Evolutionary conservation across 148 eudicot genomes (phyloP), one percentile per base, ranked within the genome.

Genomic region (Nyssa sinensis): DNA sequence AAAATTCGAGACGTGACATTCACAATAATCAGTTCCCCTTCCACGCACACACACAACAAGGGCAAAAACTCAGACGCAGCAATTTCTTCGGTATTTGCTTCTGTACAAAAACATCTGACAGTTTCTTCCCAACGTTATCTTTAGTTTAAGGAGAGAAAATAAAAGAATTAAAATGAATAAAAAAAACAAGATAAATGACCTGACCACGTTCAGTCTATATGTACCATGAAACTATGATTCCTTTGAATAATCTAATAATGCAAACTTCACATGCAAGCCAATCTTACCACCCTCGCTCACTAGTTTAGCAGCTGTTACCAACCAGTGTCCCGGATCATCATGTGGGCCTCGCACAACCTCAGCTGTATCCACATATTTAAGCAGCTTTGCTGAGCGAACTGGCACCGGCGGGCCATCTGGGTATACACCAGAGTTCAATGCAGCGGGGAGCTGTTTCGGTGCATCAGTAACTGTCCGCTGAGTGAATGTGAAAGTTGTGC

Each of bases 351-450:
- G 87, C 4, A 84, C 62, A 66, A 92, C 91, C 85, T 92, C 98
- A 19, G 86, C 75, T 0, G 83, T 77, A 64, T 90, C 94, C 2
- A 94, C 84, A 25, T 84, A 90, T 64, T 86, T 92, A n/a, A 89
- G 88, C 64, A 92, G 77, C 83, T 90, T 92, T 37, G 75, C 79
- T 0, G 89, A 85, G 5, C 84, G 83, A 55, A 89, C 79, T 0
- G 96, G 98, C 49, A 88, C 88, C 0, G 98, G 98, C 0, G 98
- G 98, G 0, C 98, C 98, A 27, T 83, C 88, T 7, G 98, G 98
- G 35, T 87, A 94, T 31, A 94, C 96, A 17, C 97, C 98, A 0
- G 98, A 94, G 82, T 94, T 94, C 67, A 94, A 69, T 12, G 87
- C 81, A 16, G 87, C 93, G 1, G 96, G 97, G 44, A 69, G 69